Base-by-base conservation (phyloP, 192 early-diverging fungal genomes). In the Polychytrium aggregatum region DNA sequence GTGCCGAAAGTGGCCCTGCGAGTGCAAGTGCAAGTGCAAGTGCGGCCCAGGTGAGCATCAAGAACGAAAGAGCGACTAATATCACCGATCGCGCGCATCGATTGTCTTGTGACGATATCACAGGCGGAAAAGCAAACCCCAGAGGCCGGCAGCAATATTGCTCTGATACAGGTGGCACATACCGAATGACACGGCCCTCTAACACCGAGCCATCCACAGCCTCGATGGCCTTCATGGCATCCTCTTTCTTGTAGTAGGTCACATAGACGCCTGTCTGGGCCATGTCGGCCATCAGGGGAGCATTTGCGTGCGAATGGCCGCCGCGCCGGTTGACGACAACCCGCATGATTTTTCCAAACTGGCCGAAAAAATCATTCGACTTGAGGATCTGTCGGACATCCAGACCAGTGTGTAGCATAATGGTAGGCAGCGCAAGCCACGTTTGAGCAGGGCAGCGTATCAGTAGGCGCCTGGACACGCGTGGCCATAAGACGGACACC, bases 271-370 rank as follows among this genome's bases (percentile, higher is more conserved):
- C 93, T 5, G 62, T 63, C 30, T 59, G 59, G 24, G 63, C 50
- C 30, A 63, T 41, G 25, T 66, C 52, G 30, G 63, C 51, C 30
- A 63, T 43, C 7, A 63, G 53, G 27, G 71, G 51, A 9, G 79
- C 53, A 13, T 75, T 63, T 54, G 61, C 81, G 63, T 44, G 85
- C 37, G 64, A 62, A 24, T 50, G 63, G 43, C 64, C 60, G n/a
- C 60, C 67, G 17, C 68, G 79, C 36, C 87, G 76, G 55, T 92
- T 95, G 45, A 99, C 77, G 11, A 93, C 86, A n/a, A 97, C 79
- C 56, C 90, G 85, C 46, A 77, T 73, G 48, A 99, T 92, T 56
- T 90, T 94, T 42, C 96, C 96, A 66, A 88, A 99, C 66, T 97
- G 92, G 14, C 94, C 94, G 79, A 99, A 97, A 60, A 92, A 94